Base-by-base conservation (phyloP, 768 basidiomycete species). In the Hericium coralloides region DNA sequence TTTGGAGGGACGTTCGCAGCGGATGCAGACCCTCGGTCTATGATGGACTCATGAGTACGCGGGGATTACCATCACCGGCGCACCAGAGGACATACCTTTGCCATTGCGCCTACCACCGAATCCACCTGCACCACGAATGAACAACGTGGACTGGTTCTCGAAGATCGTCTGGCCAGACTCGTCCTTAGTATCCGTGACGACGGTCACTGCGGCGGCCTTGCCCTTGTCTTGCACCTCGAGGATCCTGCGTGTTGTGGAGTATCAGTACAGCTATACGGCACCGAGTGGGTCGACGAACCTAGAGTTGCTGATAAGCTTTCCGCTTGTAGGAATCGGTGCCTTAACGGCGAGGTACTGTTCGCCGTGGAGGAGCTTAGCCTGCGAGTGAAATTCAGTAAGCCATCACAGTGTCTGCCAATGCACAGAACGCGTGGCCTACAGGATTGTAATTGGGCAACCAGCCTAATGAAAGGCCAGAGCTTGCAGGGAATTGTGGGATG, bases 341-440 rank as follows among this genome's bases (percentile, higher is more conserved):
- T 89, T 87, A 69, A 99, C 91, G 59, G 83, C 79, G 63, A 99
- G 74, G 70, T 92, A 98, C 66, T 98, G 97, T 68, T 99, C 97
- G 48, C 97, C 97, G 68, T 99, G 97, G 17, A 99, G 80, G n/a
- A 99, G 77, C 72, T 92, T 98, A 49, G 94, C 92, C 92, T 93
- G 45, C 12, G 14, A 17, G 37, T 17, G 37, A 55, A 26, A 38
- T 37, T 20, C 38, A 26, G 38, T 50, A 36, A 51, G n/a, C 20
- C 39, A 25, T 17, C 58, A 41, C 57, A 53, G 41, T 15, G 31
- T 48, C 37, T 18, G 25, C 8, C 22, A 47, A 53, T 58, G 8
- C 60, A 58, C 45, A 18, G 37, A 52, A 51, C 17, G 59, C n/a
- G n/a, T 37, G 26, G 70, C 83, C 52, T 64, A 91, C 92, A 5